Evolutionary conservation across 2,329 filamentous ascomycete genomes (phyloP), one percentile per base, ranked within the genome.

Genomic region (Scopulariopsis brevicaulis): DNA sequence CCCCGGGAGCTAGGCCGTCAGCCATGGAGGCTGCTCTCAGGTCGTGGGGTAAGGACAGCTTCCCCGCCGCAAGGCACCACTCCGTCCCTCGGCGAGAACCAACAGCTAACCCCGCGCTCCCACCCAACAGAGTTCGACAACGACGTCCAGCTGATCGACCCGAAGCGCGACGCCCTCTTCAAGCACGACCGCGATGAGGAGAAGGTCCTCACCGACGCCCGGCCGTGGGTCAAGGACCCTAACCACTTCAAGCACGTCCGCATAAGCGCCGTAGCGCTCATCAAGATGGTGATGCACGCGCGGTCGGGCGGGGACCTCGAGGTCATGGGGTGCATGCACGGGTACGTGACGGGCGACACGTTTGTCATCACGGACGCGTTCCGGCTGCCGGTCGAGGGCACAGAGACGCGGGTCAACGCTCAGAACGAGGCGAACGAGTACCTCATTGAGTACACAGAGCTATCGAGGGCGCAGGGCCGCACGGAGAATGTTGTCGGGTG

Each of bases 281-380:
- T 97, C 65, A 99, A 99, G 76, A 99, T 99, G 94, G 90, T 95
- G 63, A 97, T 96, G 89, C 94, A 99, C 71, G 94, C 94, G 11
- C 89, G 94, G n/a, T 92, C 90, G 0, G 94, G 94, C 63, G 93
- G 94, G 59, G 84, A 83, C 32, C 81, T 97, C 63, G 94, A 99
- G 76, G 83, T 99, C 66, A 99, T 99, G 94, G 94, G 94, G 59
- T 73, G 99, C 65, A 99, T 99, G 94, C 89, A 96, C 69, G 94
- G 94, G 61, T 96, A 96, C 71, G 87, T 96, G 55, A 83, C 90
- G 63, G 84, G 86, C 50, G 86, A 95, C 66, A 82, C 89, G 1
- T 89, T 99, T 66, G 84, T 99, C 63, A 87, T 99, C 57, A 97
- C 92, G 1, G 94, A 99, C 68, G 90, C 92, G 28, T 94, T 97